Base-by-base conservation (phyloP, 805 yeast species). In the Starmerella sp. region DNA sequence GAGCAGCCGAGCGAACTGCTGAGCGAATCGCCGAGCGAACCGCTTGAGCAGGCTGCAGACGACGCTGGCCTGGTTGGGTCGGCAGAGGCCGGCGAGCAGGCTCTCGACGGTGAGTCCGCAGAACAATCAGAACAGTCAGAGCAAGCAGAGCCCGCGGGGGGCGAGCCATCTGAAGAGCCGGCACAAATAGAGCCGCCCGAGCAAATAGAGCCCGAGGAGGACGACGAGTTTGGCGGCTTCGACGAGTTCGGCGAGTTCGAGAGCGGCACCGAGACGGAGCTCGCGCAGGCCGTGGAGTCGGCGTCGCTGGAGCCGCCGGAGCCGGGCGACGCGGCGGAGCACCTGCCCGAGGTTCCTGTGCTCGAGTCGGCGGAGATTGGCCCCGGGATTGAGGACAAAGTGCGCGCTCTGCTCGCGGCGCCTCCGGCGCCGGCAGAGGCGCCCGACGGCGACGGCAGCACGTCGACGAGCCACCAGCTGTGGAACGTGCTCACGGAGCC, bases 401-500 rank as follows among this genome's bases (percentile, higher is more conserved):
- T 51, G 10, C 28, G 41, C 14, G 30, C n/a, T 11, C 34, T 35
- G 11, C 15, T 47, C 35, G 29, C 28, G 4, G 31, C 59, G 30
- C 51, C 54, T 22, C 9, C 43, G 22, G 35, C 1, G 32, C 29
- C 34, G 39, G 22, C 8, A 10, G 44, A 30, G 17, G 45, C 6
- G 15, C 3, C 9, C 14, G 32, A 37, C 8, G 57, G 50, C 47
- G 53, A 52, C 35, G 60, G 56, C 22, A 31, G 50, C 48, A 59
- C 62, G 13, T 53, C 63, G 17, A 58, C 64, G 13, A 59, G 64
- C 50, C 55, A 53, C 14, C 54, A 67, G 17, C 68, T 79, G 10
- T 75, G 77, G 69, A 67, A 69, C 22, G 75, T 75, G 53, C 67
- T 83, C n/a, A 71, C 79, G 2, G 70, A 71, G 9, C 54, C 73